Evolutionary conservation across 306 rosid genomes (phyloP).

Genomic region (Acacia confusa): DNA sequence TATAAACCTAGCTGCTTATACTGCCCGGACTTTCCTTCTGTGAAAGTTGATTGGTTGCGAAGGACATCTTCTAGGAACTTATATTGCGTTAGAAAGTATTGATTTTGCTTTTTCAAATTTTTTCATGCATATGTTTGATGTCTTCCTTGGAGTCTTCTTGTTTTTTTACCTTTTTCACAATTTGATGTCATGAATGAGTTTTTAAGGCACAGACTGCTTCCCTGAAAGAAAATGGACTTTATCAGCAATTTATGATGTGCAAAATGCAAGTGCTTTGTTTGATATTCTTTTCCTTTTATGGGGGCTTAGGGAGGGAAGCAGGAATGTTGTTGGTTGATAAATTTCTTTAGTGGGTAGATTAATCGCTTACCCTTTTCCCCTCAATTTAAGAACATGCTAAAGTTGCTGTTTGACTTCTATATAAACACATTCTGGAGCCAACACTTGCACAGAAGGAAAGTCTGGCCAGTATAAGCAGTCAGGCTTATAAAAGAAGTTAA

Average conservation of each 20-base stretch:
- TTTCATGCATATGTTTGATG: neutral
- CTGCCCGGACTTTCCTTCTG: neutral
- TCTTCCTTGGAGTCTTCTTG: neutral
- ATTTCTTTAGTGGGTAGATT: neutral
- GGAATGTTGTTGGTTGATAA: neutral
- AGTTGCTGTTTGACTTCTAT: neutral
- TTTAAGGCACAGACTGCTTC: neutral
- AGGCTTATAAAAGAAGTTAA: neutral
- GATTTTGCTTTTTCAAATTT: neutral
- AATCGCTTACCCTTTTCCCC: neutral
- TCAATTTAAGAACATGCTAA: neutral
- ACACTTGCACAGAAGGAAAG: neutral
- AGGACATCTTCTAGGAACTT: neutral
- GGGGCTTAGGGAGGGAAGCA: neutral
- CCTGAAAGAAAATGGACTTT: neutral
- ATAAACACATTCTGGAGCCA: neutral
- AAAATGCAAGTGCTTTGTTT: neutral
- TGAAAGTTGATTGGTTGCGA: neutral
- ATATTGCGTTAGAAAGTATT: neutral
- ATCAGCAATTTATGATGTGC: neutral
- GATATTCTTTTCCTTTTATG: neutral
- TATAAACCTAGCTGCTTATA: neutral
- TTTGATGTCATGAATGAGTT: neutral
- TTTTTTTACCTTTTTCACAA: neutral
- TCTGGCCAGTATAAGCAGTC: neutral